Base-by-base conservation (phyloP, 2,329 filamentous ascomycete genomes). In the Colletotrichum tamarilloi region DNA sequence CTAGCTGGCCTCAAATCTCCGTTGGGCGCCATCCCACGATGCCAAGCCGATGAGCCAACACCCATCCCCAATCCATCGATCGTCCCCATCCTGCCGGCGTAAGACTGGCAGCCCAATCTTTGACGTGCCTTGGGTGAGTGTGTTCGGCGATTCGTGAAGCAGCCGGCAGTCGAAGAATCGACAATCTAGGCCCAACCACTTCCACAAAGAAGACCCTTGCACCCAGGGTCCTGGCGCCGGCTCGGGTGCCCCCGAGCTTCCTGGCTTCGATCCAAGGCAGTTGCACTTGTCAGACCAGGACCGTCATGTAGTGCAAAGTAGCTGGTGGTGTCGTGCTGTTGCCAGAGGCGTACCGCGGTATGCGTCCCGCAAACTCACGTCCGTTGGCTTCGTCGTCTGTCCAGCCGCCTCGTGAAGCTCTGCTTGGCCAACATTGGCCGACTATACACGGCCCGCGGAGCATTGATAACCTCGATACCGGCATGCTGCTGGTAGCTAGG, bases 361-460 rank as follows among this genome's bases (percentile, higher is more conserved):
- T 16, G 42, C 55, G n/a, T 60, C 60, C 46, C 30, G 35, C 22
- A n/a, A n/a, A n/a, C 14, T 63, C 7, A 55, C 8, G 53, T n/a
- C 82, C 74, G 82, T 83, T 19, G 80, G 83, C 62, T 79, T 83
- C 38, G 82, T 82, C 58, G 80, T 79, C 28, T 60, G 5, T 58
- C 38, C 4, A 49, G 7, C 28, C 67, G 66, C 69, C 65, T 69
- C 58, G 11, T 30, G 9, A 71, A 62, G 46, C 53, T 66, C 22
- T 66, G 32, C 32, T 66, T 71, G 46, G 60, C 60, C 52, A 56
- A 46, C 32, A 42, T 35, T 24, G 55, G 42, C 9, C 49, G 67
- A 19, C 55, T 65, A n/a, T 70, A 73, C 60, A 60, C 56, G 5
- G 46, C 60, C 22, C 38, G 32, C 11, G 60, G 60, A 4, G 32